phyloP scores from a whole-genome alignment of 768 basidiomycete species.

The Tylopilus rubrobrunneus region DNA sequence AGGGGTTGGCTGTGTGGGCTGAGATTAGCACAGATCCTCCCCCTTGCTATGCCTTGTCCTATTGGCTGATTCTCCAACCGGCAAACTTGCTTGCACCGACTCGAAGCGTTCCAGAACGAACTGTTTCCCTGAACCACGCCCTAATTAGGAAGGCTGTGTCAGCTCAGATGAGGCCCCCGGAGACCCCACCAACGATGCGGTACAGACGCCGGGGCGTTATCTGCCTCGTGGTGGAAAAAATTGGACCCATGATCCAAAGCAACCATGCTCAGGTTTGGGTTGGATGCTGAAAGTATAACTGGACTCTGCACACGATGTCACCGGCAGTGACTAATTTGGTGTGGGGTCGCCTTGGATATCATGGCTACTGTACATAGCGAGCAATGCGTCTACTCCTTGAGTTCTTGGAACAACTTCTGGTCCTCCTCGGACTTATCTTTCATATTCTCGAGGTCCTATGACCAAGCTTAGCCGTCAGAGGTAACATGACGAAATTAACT shows the following conservation, averaged over 20 bases:
- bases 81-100: constrained; percentile 2
- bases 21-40: not conserved
- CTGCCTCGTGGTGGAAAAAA: constrained; percentile 24
- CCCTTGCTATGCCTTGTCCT: not conserved
- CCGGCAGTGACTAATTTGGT: not conserved
- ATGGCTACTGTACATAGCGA: constrained; percentile 3
- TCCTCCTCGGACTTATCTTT: constrained; percentile 44
- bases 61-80: constrained; percentile 2
- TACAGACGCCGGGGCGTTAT: constrained; percentile 28
- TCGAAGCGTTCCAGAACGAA: constrained; percentile 8
- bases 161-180: constrained; percentile 11
- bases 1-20: not conserved
- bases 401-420: constrained; percentile 53
- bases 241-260: not conserved
- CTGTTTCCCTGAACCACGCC: constrained; percentile 1
- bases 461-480: constrained; percentile 3
- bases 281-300: too few species aligned
- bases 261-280: not conserved
- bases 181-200: constrained; percentile 17
- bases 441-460: constrained; percentile 53
- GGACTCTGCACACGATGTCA: not conserved
- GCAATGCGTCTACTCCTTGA: constrained; percentile 42
- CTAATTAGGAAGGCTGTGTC: constrained; percentile 11
- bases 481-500: not conserved
- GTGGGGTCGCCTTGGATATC: not conserved